Conservation (phyloP, 2,329 filamentous ascomycete species). For the Orbilia blumenaviensis region DNA sequence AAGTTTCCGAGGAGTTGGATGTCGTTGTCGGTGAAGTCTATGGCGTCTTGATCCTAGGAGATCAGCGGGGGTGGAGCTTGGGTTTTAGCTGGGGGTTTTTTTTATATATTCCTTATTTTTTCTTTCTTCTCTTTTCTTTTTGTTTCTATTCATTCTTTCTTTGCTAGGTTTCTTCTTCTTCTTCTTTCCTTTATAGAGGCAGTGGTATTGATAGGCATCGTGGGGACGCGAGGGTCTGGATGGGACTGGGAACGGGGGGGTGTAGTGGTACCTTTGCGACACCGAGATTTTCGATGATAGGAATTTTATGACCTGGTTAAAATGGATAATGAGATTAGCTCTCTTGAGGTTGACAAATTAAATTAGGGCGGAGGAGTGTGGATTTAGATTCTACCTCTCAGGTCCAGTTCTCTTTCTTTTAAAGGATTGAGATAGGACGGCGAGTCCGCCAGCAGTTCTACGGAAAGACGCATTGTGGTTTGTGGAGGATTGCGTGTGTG, state of each 20-base stretch:
- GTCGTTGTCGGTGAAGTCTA: conserved; percentile 99
- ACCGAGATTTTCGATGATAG: conserved; percentile 96
- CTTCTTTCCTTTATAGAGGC: too few species aligned
- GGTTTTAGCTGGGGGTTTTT: conserved; percentile 53
- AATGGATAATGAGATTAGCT: too few species aligned
- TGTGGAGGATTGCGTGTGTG: conserved; percentile 28
- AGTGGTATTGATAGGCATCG: too few species aligned
- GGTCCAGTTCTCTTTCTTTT: conserved; percentile 98
- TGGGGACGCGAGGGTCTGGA: conserved; percentile 12
- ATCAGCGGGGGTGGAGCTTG: conserved; percentile 53
- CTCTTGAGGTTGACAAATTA: conserved; percentile 57
- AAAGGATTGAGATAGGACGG: conserved; percentile 98
- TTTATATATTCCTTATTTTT: conserved; percentile 25
- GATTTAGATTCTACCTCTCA: conserved; percentile 80
- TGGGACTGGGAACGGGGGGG: too few species aligned
- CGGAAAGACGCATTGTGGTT: conserved; percentile 86
- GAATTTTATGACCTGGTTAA: conserved; percentile 98
- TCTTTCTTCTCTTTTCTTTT: conserved; percentile 18
- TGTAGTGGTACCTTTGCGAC: conserved; percentile 78
- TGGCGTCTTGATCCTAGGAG: conserved; percentile 75
- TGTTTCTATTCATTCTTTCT: too few species aligned
- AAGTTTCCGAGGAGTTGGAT: conserved; percentile 90
- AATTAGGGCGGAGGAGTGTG: conserved; percentile 2
- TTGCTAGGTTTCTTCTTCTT: too few species aligned
- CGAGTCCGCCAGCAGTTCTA: conserved; percentile 91